Evolutionary conservation across 2,329 filamentous ascomycete genomes (phyloP), one percentile per base, ranked within the genome.

Genomic region (Sporothrix pseudoabietina): DNA sequence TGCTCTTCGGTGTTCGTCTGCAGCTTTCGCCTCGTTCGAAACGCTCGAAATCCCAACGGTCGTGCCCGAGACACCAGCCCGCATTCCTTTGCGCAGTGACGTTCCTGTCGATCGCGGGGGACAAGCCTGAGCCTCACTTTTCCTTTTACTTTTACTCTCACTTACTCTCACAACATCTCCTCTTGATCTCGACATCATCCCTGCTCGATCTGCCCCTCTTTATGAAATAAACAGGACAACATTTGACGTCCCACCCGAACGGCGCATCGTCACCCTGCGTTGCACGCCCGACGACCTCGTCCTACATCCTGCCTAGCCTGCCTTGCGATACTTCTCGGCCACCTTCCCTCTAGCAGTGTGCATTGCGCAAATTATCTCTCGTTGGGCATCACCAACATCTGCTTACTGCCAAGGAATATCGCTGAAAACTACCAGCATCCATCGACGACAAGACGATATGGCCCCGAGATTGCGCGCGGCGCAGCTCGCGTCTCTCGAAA

Each of bases 31-130:
- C 35, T 32, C 68, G 47, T 30, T 30, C 19, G 12, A 44, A 12
- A n/a, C 68, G 47, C 16, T 30, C 19, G 12, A 44, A n/a, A 35
- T 14, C 32, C 30, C 41, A 71, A 35, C 44, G 65, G 66, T 39
- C 47, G 66, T 41, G 47, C 30, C 66, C 47, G 66, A 54, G 59
- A 72, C 44, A 66, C 3, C 57, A 66, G 32, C 39, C 71, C n/a
- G 41, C 71, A 72, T 72, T 72, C 52, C 69, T 49, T 52, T 55
- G 30, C 19, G 10, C 47, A 22, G 30, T 52, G 47, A 39, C 47
- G 66, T 54, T 39, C 30, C 47, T 54, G 66, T 69, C 66, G 66
- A 54, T 54, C 66, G 66, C 14, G 47, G 63, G 14, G 22, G 52
- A 49, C 63, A 68, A 65, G 39, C 39, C 39, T 30, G n/a, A 41